Evolutionary conservation across 768 basidiomycete species (phyloP), one percentile per base, ranked within the genome.

Genomic region (Hypsizygus marmoreus): DNA sequence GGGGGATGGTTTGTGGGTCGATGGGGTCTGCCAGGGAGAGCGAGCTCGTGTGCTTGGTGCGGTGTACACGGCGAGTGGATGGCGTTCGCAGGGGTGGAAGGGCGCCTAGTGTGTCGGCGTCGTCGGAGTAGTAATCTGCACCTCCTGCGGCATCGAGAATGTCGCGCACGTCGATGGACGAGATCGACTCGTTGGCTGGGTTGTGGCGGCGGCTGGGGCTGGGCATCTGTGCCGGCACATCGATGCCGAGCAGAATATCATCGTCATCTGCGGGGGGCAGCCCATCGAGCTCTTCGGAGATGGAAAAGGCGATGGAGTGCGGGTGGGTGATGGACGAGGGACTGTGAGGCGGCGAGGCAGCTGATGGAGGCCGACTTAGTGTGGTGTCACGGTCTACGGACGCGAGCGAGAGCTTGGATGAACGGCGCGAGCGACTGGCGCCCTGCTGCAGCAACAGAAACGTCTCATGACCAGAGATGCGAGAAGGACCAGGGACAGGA

Each of bases 401-500:
- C 28, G 49, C 29, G 19, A 46, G 37, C 23, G 53, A 50, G 30
- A 62, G 60, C 12, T 61, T 50, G 6, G 64, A 60, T 12, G 71
- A 67, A 19, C 67, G 66, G 20, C 70, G 64, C 9, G 52, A 54
- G 43, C 53, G 45, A 6, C 47, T 45, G 59, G 54, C 28, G 67
- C 58, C 20, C n/a, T n/a, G n/a, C n/a, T 66, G 58, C 29, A 64
- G 71, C 30, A 76, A 69, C 14, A 70, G 67, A 28, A 73, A 65
- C 23, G 71, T 76, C 48, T 77, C 80, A 28, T 73, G 62, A 46
- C 73, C 69, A 2, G 81, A 72, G 19, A 82, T 70, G 14, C 79
- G 71, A 2, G 81, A 81, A 0, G 80, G 80, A 2, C 80, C 83
- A 0, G 86, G 86, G 1, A 87, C 54, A 3, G 86, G 83, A 0